Evolutionary conservation across 2,329 filamentous ascomycete genomes (phyloP).

Genomic region (Calonectria multiphialidica): DNA sequence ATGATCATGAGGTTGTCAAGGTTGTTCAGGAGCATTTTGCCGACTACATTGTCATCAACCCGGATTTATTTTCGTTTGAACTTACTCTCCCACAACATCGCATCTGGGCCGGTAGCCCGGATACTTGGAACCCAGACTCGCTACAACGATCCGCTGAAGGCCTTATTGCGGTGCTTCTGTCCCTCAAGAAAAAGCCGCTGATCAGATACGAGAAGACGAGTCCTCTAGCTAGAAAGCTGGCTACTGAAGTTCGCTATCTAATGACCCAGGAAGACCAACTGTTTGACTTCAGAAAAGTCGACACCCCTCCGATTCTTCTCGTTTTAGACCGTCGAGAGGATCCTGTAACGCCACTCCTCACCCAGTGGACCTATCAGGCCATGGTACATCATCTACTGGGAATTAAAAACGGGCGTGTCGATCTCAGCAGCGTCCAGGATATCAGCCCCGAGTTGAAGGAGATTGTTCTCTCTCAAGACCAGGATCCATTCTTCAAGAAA

Average conservation of each 20-base stretch:
- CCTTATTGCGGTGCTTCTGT: slow-evolving; percentile 83
- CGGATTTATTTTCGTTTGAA: slow-evolving; percentile 88
- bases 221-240: slow-evolving; percentile 89
- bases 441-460: slow-evolving; percentile 90
- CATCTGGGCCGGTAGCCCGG: slow-evolving; percentile 85
- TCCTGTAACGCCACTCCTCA: slow-evolving; percentile 92
- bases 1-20: slow-evolving; percentile 97
- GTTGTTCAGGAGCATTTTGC: slow-evolving; percentile 96
- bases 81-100: slow-evolving; percentile 78
- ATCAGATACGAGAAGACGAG: slow-evolving; percentile 96
- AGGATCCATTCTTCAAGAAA: slow-evolving; percentile 98
- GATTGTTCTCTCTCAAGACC: slow-evolving; percentile 94
- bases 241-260: slow-evolving; percentile 90
- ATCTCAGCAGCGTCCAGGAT: slow-evolving; percentile 86
- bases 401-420: slow-evolving; percentile 94
- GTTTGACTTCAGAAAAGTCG: slow-evolving; percentile 95
- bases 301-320: slow-evolving; percentile 93
- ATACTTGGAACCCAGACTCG: slow-evolving; percentile 91
- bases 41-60: slow-evolving; percentile 95
- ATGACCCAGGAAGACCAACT: slow-evolving; percentile 96
- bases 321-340: slow-evolving; percentile 94
- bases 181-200: slow-evolving; percentile 95
- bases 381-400: slow-evolving; percentile 98
- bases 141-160: slow-evolving; percentile 90
- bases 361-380: slow-evolving; percentile 99